These are phyloP conservation scores for Serendipita sp. DNA, from an alignment of 768 basidiomycete genomes.

Conservation along the genomic window DNA sequence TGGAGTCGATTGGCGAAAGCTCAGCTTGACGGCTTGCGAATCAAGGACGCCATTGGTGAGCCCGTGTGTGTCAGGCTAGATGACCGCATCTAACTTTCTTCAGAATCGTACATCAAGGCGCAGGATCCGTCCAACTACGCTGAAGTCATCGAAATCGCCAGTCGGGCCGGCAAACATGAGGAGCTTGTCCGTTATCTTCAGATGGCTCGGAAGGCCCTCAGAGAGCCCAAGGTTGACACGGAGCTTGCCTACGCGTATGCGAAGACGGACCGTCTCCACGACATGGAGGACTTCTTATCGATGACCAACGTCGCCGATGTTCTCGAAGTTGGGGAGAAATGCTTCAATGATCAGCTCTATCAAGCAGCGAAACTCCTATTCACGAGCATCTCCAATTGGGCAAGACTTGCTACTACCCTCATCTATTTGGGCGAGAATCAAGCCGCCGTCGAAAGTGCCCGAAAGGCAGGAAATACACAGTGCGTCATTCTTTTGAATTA, in stretches of 20 bases:
- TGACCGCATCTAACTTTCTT: not conserved
- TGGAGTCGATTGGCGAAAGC: constrained; percentile 99
- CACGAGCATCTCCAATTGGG: constrained; percentile 97
- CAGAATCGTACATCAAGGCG: constrained; percentile 96
- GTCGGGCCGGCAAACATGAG: constrained; percentile 81
- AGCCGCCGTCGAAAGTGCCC: constrained; percentile 95
- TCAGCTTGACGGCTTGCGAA: constrained; percentile 91
- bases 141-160: constrained; percentile 93
- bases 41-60: constrained; percentile 93
- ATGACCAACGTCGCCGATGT: constrained; percentile 99
- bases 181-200: constrained; percentile 95
- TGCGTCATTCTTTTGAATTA: constrained; percentile 24
- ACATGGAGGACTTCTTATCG: constrained; percentile 97
- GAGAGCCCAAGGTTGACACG: constrained; percentile 96
- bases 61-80: not conserved
- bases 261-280: constrained; percentile 75
- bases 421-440: constrained; percentile 98
- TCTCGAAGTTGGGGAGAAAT: constrained; percentile 95
- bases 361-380: constrained; percentile 94
- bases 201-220: constrained; percentile 93
- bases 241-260: constrained; percentile 97
- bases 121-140: constrained; percentile 86
- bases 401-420: constrained; percentile 89
- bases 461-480: constrained; percentile 99
- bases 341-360: constrained; percentile 95